Conservation (phyloP, 345 rosid genomes). For the Boechera retrofracta region DNA sequence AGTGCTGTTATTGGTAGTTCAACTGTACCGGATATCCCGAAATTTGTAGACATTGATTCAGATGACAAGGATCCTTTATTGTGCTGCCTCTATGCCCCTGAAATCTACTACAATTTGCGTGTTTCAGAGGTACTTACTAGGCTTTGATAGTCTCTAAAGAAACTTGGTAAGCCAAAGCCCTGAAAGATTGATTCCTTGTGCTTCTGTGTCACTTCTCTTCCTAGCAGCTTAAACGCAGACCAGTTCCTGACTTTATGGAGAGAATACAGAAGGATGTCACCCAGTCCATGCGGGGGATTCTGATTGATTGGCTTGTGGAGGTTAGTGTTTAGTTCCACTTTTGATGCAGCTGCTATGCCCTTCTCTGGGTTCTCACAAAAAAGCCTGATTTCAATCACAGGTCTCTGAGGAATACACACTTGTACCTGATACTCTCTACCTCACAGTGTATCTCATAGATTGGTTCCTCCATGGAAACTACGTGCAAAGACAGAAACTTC, state of each 20-base stretch:
- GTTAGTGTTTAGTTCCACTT: slow-evolving; percentile 46
- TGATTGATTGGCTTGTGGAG: slow-evolving; percentile 99
- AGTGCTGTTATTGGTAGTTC: slow-evolving; percentile 41
- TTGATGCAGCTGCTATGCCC: slow-evolving; percentile 17
- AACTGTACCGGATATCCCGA: slow-evolving; percentile 45
- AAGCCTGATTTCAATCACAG: slow-evolving; percentile 52
- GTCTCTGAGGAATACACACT: slow-evolving; percentile 92
- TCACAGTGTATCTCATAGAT: slow-evolving; percentile 83
- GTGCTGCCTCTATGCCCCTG: slow-evolving; percentile 82
- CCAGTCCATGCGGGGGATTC: slow-evolving; percentile 85
- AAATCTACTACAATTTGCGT: slow-evolving; percentile 69
- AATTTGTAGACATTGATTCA: slow-evolving; percentile 66
- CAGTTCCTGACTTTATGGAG: slow-evolving; percentile 70
- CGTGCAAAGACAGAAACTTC: slow-evolving; percentile 74
- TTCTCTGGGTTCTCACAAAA: slow-evolving; percentile 12
- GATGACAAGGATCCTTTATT: slow-evolving; percentile 70
- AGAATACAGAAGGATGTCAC: slow-evolving; percentile 75
- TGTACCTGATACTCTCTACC: slow-evolving; percentile 90
- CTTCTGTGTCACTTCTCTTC: slow-evolving; percentile 29
- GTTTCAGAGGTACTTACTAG: slow-evolving; percentile 74
- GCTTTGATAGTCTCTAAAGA: slow-evolving; percentile 20
- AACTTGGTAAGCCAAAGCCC: slow-evolving; percentile 16
- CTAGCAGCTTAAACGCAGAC: slow-evolving; percentile 74
- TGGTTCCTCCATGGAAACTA: slow-evolving; percentile 78
- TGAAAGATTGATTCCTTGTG: slow-evolving; percentile 17